A percentile compares a stretch with the other conserved stretches of the same genome.
phyloP scores from a whole-genome alignment of 768 basidiomycete genomes.

The Gymnopilus junonius region DNA sequence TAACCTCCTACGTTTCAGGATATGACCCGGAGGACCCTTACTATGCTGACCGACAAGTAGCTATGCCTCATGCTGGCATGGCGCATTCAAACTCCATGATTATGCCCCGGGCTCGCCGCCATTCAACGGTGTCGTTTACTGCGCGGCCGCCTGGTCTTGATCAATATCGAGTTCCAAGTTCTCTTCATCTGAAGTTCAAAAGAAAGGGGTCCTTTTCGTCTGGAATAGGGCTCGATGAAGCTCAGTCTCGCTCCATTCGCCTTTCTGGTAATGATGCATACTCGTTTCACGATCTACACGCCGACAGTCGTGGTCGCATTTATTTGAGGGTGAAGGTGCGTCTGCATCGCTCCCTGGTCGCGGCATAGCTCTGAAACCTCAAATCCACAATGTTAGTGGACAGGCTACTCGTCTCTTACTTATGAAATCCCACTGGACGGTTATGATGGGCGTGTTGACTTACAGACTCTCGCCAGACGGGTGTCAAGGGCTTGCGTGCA shows the following conservation, averaged over 20 bases:
- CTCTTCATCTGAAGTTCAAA: constrained; percentile 70
- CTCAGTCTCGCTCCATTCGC: constrained; percentile 59
- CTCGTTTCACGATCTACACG: constrained; percentile 64
- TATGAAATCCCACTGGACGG: constrained; percentile 77
- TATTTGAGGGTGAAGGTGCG: constrained; percentile 65
- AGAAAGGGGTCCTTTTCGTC: constrained; percentile 68
- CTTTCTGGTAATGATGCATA: constrained; percentile 69
- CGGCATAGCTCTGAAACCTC: not conserved
- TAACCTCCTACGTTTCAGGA: constrained; percentile 22
- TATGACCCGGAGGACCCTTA: constrained; percentile 67
- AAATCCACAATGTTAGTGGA: constrained; percentile 51
- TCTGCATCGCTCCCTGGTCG: constrained; percentile 11
- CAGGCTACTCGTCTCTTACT: constrained; percentile 69
- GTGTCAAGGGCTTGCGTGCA: constrained; percentile 74
- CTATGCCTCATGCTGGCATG: constrained; percentile 40
- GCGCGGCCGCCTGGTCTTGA: constrained; percentile 42
- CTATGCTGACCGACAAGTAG: constrained; percentile 50
- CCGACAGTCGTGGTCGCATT: constrained; percentile 63
- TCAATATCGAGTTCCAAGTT: constrained; percentile 51
- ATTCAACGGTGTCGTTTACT: constrained; percentile 55
- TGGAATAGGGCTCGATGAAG: constrained; percentile 71
- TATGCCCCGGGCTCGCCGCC: constrained; percentile 47
- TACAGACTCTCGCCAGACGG: constrained; percentile 70
- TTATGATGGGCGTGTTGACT: constrained; percentile 65
- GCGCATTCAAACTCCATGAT: constrained; percentile 32